Evolutionary conservation across 352 stramenopile genomes (phyloP), one percentile per base, ranked within the genome.

Genomic region (Phytopythium chamaehyphon): DNA sequence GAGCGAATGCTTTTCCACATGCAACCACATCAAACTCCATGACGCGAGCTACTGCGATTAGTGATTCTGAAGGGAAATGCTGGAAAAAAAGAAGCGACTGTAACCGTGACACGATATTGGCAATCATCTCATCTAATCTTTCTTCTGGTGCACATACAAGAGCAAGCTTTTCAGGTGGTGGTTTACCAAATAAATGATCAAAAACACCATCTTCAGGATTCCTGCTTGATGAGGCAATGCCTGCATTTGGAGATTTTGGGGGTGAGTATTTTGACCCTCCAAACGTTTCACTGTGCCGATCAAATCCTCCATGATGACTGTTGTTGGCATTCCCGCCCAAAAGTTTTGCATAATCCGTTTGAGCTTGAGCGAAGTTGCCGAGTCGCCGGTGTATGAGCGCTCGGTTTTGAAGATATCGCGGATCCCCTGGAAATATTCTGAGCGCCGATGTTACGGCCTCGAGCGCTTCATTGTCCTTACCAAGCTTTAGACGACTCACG

Each of bases 21-120:
- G 70, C 62, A 3, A 90, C 61, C 9, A 90, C 76, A 33, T 88
- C 79, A 42, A 86, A 88, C 46, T 90, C 76, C n/a, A 88, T 50
- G 11, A 69, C 44, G 40, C 66, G 54, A 0, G 76, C 74, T 5
- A 87, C 76, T 40, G 68, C 54, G 0, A 39, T 33, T 2, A 90
- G 66, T 31, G 79, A 62, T 1, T 70, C 51, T 11, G 33, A 31
- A 9, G 79, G 63, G 23, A 90, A 90, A 24, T 86, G 71, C 40
- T 87, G 76, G 49, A 90, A 90, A 54, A 88, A 83, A 15, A 83
- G 56, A 23, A 81, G 57, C 14, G 66, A 70, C 57, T 83, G 71
- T 8, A 90, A 66, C 11, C 73, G 62, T 11, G 66, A 61, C 14
- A 80, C 68, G n/a, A 88, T 73, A 3, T 55, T 57, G 35, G 59